These are phyloP conservation scores for Clarireedia paspali DNA, from an alignment of 2,329 filamentous ascomycete genomes.

Conservation along the genomic window DNA sequence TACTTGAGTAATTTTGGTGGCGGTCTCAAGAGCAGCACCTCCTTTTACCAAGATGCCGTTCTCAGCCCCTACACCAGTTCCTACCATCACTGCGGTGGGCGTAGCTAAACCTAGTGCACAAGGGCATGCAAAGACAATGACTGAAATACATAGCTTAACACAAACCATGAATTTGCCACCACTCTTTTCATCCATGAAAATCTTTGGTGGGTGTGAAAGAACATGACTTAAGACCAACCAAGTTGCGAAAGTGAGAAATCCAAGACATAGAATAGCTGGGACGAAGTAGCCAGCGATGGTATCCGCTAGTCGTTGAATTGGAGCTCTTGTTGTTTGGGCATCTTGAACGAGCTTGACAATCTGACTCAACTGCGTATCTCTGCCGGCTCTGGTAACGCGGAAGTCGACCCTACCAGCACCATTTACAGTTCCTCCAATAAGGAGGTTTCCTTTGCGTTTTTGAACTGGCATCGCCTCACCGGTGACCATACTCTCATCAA, in stretches of 20 bases:
- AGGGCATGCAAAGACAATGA: slow-evolving; percentile 96
- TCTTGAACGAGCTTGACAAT: slow-evolving; percentile 98
- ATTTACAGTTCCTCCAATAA: slow-evolving; percentile 95
- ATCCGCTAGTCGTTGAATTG: slow-evolving; percentile 90
- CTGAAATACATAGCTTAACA: slow-evolving; percentile 93
- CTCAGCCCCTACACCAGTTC: slow-evolving; percentile 92
- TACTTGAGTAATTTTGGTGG: slow-evolving; percentile 82
- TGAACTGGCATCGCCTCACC: slow-evolving; percentile 93
- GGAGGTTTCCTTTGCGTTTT: slow-evolving; percentile 68
- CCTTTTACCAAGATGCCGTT: slow-evolving; percentile 98
- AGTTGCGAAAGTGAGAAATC: slow-evolving; percentile 72
- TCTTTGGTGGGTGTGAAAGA: slow-evolving; percentile 73
- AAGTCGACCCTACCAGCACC: slow-evolving; percentile 88
- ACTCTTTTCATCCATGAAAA: slow-evolving; percentile 72
- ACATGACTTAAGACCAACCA: slow-evolving; percentile 96
- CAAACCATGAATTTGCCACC: slow-evolving; percentile 96
- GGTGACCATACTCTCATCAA: slow-evolving; percentile 98
- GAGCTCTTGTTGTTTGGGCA: slow-evolving; percentile 87
- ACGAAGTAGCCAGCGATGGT: slow-evolving; percentile 90
- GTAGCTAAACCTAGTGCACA: slow-evolving; percentile 94
- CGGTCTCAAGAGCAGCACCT: slow-evolving; percentile 81
- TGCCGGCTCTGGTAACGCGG: slow-evolving; percentile 82
- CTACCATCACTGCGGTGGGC: slow-evolving; percentile 97
- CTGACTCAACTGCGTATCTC: slow-evolving; percentile 93
- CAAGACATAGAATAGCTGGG: slow-evolving; percentile 77